Evolutionary conservation across 2,329 filamentous ascomycete species (phyloP).

Genomic region (Talaromyces atroroseus): DNA sequence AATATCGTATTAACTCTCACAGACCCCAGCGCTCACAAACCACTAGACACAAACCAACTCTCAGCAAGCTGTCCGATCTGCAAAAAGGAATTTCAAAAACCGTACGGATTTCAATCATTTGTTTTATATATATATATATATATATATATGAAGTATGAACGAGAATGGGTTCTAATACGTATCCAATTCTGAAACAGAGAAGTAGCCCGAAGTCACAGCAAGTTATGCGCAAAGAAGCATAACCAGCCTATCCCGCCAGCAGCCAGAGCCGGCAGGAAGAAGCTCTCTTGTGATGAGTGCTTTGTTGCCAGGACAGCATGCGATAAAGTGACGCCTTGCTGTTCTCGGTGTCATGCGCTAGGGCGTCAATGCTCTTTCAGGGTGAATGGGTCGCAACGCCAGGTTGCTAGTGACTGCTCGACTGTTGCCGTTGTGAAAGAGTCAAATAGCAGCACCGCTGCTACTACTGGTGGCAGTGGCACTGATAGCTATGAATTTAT

Average conservation of each 20-base stretch:
- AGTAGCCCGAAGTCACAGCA: slow-evolving; percentile 26
- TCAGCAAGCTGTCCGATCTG: slow-evolving; percentile 25
- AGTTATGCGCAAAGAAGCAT: slow-evolving; percentile 25
- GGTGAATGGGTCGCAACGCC: neutral
- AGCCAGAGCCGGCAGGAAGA: slow-evolving; percentile 26
- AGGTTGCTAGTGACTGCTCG: neutral
- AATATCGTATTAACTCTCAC: neutral
- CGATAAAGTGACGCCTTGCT: slow-evolving; percentile 21
- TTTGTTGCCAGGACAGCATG: slow-evolving; percentile 24
- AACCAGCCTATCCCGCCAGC: slow-evolving; percentile 24
- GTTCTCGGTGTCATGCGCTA: slow-evolving; percentile 21
- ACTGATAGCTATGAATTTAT: neutral
- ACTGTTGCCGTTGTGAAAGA: neutral
- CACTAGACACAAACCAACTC: slow-evolving; percentile 20
- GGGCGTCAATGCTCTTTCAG: slow-evolving; percentile 20
- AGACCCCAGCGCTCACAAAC: slow-evolving; percentile 9
- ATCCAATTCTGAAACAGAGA: slow-evolving; percentile 16
- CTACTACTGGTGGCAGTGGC: neutral
- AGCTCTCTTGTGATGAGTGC: slow-evolving; percentile 26
- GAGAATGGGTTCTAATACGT: too few relatives aligned
- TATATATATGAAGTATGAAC: too few relatives aligned
- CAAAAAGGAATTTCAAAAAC: slow-evolving; percentile 25
- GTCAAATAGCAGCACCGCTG: neutral
- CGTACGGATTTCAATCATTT: slow-evolving; percentile 13
- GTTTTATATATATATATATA: neutral